Evolutionary conservation across 257 asterid species (phyloP), one percentile per base, ranked within the genome.

Genomic region (Echium plantagineum): DNA sequence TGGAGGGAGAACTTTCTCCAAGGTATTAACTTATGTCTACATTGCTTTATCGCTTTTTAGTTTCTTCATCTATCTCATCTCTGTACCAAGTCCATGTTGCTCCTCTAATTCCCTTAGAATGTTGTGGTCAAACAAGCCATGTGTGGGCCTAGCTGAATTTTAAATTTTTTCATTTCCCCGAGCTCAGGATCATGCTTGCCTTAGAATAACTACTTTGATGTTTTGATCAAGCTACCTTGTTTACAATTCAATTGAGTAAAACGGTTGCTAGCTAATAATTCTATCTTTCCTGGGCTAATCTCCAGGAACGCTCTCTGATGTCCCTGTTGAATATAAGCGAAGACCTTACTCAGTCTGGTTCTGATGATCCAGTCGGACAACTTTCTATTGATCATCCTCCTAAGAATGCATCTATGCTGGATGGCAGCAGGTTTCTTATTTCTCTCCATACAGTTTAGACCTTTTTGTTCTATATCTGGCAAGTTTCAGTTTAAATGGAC

Each of bases 261-360:
- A 31, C 9, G 6, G 9, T 8, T 7, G 12, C 46, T 19, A 21
- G 19, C 13, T 9, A 49, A 26, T 49, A 15, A 32, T 55, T 48
- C 51, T 42, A n/a, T 31, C 69, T 64, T 63, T 63, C 48, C 60
- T 49, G 26, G 54, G 47, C 32, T 9, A 7, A 35, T 56, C 63
- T 68, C 80, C 68, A 86, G 95, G 89, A 78, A 67, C 94, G 72
- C 67, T 59, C 52, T 57, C 80, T 63, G 54, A 74, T 81, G 61
- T 70, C 87, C 65, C 73, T 65, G 65, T 58, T 74, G 63, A 62
- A 75, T 60, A 59, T 61, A 47, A 66, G 73, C 71, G 65, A 72
- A 74, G 81, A 82, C 56, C 66, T 63, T 21, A 51, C 61, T 64
- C 84, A 66, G 64, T 71, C 75, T 31, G 74, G 67, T 69, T 68